Conservation (phyloP, 331 rosid genomes). For the Dryas integrifolia region DNA sequence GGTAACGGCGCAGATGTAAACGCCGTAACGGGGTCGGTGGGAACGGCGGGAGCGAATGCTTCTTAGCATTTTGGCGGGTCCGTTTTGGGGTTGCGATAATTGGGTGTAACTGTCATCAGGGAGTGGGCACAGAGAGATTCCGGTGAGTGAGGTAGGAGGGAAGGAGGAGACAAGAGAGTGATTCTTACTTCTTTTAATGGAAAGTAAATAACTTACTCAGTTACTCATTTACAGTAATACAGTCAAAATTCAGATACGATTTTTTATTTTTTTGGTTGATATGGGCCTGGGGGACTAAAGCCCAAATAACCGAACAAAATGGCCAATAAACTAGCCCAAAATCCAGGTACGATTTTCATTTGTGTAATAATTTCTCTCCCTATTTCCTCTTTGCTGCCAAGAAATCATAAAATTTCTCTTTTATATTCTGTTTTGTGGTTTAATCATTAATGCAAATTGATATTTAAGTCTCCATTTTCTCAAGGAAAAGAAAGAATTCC, state of each 20-base stretch:
- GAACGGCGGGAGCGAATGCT: slow-evolving; percentile 58
- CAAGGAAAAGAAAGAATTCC: too few relatives aligned
- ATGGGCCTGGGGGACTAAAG: too few relatives aligned
- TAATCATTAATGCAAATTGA: too few relatives aligned
- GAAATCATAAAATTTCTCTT: too few relatives aligned
- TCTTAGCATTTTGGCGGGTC: slow-evolving; percentile 38
- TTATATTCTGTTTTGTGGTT: too few relatives aligned
- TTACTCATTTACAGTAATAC: not conserved
- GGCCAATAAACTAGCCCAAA: too few relatives aligned
- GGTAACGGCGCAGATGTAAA: slow-evolving; percentile 53
- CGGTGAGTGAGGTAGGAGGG: not conserved
- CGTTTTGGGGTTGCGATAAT: not conserved
- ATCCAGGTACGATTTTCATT: too few relatives aligned
- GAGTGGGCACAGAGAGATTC: not conserved
- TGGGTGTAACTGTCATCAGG: not conserved
- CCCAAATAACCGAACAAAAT: too few relatives aligned
- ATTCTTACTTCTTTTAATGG: not conserved
- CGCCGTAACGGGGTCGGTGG: slow-evolving; percentile 64
- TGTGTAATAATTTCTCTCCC: too few relatives aligned
- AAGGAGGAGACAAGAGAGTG: not conserved
- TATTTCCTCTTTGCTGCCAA: too few relatives aligned
- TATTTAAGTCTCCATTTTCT: too few relatives aligned
- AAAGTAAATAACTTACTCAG: not conserved
- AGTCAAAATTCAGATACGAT: not conserved
- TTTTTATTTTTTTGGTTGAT: not conserved